Base-by-base conservation (phyloP, 441 rosid genomes). In the Jatropha podagrica region DNA sequence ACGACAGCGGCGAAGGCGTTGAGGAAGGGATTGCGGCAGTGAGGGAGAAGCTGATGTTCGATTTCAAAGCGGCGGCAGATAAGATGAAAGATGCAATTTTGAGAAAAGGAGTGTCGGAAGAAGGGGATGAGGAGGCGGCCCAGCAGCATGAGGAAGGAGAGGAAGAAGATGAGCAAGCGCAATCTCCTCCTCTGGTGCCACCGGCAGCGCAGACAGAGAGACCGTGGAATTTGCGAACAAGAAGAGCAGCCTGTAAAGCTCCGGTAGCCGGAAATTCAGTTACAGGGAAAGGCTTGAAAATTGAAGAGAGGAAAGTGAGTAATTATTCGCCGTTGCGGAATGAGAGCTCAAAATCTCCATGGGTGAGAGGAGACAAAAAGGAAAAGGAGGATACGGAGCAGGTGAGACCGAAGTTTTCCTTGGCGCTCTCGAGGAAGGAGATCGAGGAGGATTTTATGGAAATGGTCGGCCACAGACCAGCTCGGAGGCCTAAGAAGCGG, bases 11-110 rank as follows among this genome's bases (percentile, higher is more conserved):
- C 58, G 71, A 75, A 32, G 84, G 72, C 18, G 79, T 81, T 71
- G 91, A 83, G 75, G 89, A 88, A 81, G 93, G 92, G 83, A 92
- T 94, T 86, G 87, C 82, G 13, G 94, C 82, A 58, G 90, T 87
- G 49, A 80, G 95, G 86, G 92, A 88, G 87, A 90, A 89, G 92
- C 77, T 91, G 76, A 87, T 90, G 88, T 78, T 83, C 73, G 96
- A 92, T 88, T 89, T 94, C 79, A 92, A 86, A 78, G 81, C 85
- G 69, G 90, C 79, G 66, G 90, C 86, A 58, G 85, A 84, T 69
- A 83, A 81, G 89, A 88, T 91, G 85, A 91, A 86, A 65, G 87
- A 88, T 70, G 80, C 82, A 20, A 80, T 87, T 79, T 84, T 91
- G 51, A 81, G 84, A 65, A 80, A 82, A 75, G 77, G 78, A 64